Evolutionary conservation across 139 green algal species (phyloP).

Genomic region (Zygnema circumcarinatum): DNA sequence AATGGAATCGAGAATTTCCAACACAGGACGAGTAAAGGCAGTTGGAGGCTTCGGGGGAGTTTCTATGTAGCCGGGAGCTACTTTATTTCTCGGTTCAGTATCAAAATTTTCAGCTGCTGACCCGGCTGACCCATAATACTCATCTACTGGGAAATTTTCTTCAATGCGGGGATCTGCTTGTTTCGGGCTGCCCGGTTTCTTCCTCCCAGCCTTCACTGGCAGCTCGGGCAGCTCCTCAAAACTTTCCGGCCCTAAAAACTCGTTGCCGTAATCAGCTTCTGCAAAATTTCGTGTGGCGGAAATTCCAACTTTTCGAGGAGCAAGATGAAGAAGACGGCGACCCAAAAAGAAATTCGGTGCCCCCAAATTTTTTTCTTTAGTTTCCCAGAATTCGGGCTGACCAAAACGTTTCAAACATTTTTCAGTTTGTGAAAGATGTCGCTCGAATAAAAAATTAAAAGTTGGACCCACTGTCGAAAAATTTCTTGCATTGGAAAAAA

Average conservation of each 20-base stretch:
- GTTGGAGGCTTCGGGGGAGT: neutral
- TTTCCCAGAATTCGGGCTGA: too few relatives aligned
- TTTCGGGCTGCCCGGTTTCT: too few relatives aligned
- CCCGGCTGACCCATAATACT: too few relatives aligned
- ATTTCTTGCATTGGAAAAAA: too few relatives aligned
- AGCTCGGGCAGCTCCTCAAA: neutral
- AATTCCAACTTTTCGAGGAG: neutral
- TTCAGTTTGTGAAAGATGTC: neutral
- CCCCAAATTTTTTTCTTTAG: neutral
- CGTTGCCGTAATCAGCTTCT: neutral
- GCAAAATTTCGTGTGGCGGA: neutral
- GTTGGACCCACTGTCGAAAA: too few relatives aligned
- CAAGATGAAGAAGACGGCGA: neutral
- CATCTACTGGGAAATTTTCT: neutral
- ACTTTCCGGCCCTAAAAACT: neutral
- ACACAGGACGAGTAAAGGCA: neutral
- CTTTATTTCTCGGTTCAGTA: neutral
- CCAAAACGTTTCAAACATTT: neutral
- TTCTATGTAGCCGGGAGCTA: neutral
- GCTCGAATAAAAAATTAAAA: neutral
- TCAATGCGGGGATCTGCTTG: neutral
- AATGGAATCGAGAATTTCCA: neutral
- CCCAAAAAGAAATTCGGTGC: neutral
- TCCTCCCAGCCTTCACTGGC: too few relatives aligned
- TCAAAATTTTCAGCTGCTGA: neutral